A percentile compares a stretch with the other conserved stretches of the same genome.
Conservation (phyloP, 2,329 filamentous ascomycete species). For the Dryadomyces quercivorus region DNA sequence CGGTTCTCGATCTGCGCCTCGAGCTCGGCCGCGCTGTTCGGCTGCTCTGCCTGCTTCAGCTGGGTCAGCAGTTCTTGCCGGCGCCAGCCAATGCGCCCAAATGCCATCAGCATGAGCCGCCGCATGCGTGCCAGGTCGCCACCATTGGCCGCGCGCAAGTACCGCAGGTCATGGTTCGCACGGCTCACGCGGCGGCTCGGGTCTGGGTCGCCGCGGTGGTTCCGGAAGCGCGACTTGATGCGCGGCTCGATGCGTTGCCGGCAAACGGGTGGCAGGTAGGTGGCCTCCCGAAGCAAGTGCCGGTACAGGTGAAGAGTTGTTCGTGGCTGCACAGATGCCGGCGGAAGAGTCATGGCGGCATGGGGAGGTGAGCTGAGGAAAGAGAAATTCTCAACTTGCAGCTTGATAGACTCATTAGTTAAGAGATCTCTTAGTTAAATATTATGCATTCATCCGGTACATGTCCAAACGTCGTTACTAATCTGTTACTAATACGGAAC, state of each 20-base stretch:
- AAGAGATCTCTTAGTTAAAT: too few species aligned
- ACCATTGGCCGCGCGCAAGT: conserved; percentile 38
- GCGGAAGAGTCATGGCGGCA: neutral
- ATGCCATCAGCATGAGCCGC: conserved; percentile 33
- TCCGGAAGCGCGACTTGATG: conserved; percentile 35
- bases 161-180: conserved; percentile 30
- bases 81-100: conserved; percentile 39
- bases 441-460: too few species aligned
- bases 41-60: conserved; percentile 22
- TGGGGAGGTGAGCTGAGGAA: neutral
- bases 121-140: conserved; percentile 36
- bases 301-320: conserved; percentile 38
- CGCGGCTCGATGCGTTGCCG: conserved; percentile 28
- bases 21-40: conserved; percentile 28
- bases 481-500: too few species aligned
- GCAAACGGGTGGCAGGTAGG: conserved; percentile 44
- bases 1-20: conserved; percentile 13
- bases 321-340: neutral
- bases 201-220: conserved; percentile 18
- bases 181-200: conserved; percentile 22
- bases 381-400: too few species aligned
- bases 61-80: conserved; percentile 33
- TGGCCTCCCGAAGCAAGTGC: conserved; percentile 45
- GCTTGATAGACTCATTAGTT: too few species aligned
- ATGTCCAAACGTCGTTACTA: too few species aligned